phyloP scores from a whole-genome alignment of 345 rosid genomes.

The Aegle marmelos region DNA sequence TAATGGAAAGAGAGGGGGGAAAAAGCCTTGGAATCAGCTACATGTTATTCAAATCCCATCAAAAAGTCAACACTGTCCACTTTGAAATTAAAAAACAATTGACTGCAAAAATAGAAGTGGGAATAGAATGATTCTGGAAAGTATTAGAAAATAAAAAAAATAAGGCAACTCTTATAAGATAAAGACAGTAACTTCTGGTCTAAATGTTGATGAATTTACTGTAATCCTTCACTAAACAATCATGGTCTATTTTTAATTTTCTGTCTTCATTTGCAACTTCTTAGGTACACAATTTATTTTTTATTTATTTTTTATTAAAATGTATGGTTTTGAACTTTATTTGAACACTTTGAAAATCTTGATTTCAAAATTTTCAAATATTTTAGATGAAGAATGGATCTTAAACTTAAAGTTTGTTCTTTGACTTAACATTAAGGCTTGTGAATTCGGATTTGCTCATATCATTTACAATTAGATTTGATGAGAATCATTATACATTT shows the following conservation, averaged over 20 bases:
- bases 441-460: neutral
- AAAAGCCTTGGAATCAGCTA: neutral
- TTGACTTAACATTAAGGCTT: neutral
- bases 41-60: neutral
- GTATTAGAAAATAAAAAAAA: no score
- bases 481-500: neutral
- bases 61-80: neutral
- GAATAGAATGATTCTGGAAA: neutral
- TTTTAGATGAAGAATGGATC: neutral
- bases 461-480: neutral
- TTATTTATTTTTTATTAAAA: no score
- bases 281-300: neutral
- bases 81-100: no score
- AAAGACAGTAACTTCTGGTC: neutral
- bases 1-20: neutral
- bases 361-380: neutral
- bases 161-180: neutral
- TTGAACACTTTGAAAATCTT: neutral
- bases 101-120: neutral
- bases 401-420: neutral
- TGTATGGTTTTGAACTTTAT: no score
- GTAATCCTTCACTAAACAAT: neutral
- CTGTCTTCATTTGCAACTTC: neutral
- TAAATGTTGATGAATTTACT: neutral
- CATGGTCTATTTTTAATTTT: no score